phyloP scores from a whole-genome alignment of 306 rosid genomes.

The Albizia julibrissin region DNA sequence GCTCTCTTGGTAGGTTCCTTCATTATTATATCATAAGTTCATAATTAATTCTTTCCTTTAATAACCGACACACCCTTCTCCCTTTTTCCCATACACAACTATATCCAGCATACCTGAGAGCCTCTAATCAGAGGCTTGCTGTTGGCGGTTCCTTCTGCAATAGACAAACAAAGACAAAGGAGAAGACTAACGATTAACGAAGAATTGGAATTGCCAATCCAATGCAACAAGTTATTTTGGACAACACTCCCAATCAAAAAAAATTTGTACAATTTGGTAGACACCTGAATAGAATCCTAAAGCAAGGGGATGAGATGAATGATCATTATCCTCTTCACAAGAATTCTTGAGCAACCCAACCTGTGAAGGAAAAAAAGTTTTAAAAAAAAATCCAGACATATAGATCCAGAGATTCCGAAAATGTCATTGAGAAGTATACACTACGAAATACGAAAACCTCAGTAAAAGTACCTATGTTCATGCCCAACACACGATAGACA shows the following conservation, averaged over 20 bases:
- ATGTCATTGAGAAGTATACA: background rate
- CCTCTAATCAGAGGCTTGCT: conserved; percentile 1
- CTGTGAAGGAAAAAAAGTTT: conserved; percentile 26
- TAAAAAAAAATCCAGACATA: too few species aligned
- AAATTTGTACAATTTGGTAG: background rate
- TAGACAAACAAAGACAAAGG: conserved; percentile 6
- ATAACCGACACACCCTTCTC: background rate
- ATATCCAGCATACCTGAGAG: conserved; percentile 33
- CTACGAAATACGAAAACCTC: too few species aligned
- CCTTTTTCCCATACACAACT: background rate
- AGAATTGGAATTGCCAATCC: conserved; percentile 12
- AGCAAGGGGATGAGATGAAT: conserved; percentile 20
- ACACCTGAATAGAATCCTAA: conserved; percentile 34
- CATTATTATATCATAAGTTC: background rate
- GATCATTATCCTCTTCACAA: conserved; percentile 22
- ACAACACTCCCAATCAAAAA: conserved; percentile 21
- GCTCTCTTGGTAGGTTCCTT: conserved; percentile 26
- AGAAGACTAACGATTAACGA: conserved; percentile 8
- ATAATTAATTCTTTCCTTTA: conserved; percentile 1
- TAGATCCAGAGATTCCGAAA: background rate
- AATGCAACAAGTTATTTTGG: background rate
- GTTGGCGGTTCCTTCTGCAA: conserved; percentile 30
- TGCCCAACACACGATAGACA: too few species aligned
- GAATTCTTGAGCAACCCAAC: conserved; percentile 16
- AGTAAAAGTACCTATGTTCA: too few species aligned